These are phyloP conservation scores for Ophiosphaerella herpotricha DNA, from an alignment of 2,329 filamentous ascomycete species.

Conservation along the genomic window DNA sequence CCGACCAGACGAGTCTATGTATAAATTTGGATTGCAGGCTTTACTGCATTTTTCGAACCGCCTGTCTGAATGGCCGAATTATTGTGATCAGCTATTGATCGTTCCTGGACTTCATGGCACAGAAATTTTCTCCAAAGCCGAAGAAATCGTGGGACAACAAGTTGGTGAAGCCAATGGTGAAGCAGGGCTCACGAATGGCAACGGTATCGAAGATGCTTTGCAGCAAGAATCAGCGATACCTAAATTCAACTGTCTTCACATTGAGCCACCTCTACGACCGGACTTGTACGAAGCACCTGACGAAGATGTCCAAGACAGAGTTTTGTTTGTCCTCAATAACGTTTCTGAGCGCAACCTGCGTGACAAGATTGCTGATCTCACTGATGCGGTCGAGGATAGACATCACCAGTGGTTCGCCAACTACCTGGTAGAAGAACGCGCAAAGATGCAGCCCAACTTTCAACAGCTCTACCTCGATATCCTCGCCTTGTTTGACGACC, in stretches of 20 bases:
- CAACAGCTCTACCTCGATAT: constrained; percentile 91
- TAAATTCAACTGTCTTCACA: constrained; percentile 77
- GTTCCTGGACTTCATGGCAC: constrained; percentile 83
- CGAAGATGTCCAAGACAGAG: constrained; percentile 85
- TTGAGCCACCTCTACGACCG: constrained; percentile 69
- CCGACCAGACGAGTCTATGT: constrained; percentile 84
- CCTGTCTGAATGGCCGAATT: constrained; percentile 92
- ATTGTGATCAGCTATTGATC: constrained; percentile 82
- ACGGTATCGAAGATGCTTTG: constrained; percentile 64
- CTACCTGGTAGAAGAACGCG: constrained; percentile 92
- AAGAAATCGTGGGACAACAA: constrained; percentile 75
- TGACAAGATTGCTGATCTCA: constrained; percentile 80
- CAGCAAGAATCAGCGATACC: constrained; percentile 65
- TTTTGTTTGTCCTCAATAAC: constrained; percentile 96
- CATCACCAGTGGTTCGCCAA: constrained; percentile 97
- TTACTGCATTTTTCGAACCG: constrained; percentile 84
- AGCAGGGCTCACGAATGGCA: constrained; percentile 68
- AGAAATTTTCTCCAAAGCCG: constrained; percentile 79
- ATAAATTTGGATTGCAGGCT: constrained; percentile 95
- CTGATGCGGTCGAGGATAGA: constrained; percentile 74
- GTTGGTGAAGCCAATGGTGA: constrained; percentile 61
- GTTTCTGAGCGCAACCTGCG: constrained; percentile 88
- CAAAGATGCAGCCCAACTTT: constrained; percentile 96
- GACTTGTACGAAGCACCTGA: constrained; percentile 79
- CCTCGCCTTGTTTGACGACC: constrained; percentile 80